Evolutionary conservation across 176 grass and related monocot species (phyloP).

Genomic region (Carex pumila): DNA sequence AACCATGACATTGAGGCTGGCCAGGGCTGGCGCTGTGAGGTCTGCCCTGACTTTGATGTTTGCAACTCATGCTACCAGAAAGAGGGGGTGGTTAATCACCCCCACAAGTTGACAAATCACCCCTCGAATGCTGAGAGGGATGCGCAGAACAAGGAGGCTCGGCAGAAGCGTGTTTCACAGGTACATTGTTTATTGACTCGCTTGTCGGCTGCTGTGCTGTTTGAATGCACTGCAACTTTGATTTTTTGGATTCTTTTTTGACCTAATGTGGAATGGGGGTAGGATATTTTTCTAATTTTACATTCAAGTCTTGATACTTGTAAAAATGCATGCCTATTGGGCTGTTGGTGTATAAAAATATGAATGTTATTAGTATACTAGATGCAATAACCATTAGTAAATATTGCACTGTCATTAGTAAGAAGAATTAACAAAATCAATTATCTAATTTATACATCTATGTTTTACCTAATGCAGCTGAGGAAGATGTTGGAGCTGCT

Average conservation of each 20-base stretch:
- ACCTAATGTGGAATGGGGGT: constrained; percentile 61
- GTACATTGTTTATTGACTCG: constrained; percentile 34
- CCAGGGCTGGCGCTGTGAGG: constrained; percentile 84
- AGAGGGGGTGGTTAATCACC: constrained; percentile 68
- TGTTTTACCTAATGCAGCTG: constrained; percentile 52
- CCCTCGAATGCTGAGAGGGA: constrained; percentile 73
- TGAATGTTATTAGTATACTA: background rate
- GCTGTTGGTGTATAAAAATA: background rate
- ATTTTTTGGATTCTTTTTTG: constrained; percentile 81
- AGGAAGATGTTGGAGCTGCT: constrained; percentile 66
- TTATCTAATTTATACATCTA: background rate
- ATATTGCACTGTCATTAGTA: background rate
- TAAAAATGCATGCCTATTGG: background rate
- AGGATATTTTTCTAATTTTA: constrained; percentile 27
- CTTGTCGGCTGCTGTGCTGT: background rate
- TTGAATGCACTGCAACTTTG: constrained; percentile 43
- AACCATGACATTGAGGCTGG: constrained; percentile 81
- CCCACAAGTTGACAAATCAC: constrained; percentile 88
- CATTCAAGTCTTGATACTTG: background rate
- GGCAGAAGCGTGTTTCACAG: constrained; percentile 85
- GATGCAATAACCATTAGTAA: background rate
- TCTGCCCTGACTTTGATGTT: constrained; percentile 97
- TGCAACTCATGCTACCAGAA: constrained; percentile 89
- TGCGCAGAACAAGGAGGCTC: constrained; percentile 96
- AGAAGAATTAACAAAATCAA: constrained; percentile 11